phyloP scores from a whole-genome alignment of 1,284 basidiomycete species.

The Pyrrhoderma lamaoense region DNA sequence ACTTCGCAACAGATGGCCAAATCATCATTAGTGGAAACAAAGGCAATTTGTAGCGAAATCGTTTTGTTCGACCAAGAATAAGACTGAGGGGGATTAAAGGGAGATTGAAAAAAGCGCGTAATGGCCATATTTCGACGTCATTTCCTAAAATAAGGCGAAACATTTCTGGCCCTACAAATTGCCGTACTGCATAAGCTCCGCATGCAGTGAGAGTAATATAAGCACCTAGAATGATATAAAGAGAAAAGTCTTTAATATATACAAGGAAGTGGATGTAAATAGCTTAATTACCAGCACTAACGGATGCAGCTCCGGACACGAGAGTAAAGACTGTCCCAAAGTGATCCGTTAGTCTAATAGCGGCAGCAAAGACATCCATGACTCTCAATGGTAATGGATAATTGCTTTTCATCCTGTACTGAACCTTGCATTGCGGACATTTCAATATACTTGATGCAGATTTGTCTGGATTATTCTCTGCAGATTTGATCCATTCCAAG shows the following conservation, averaged over 20 bases:
- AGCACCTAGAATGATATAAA: neutral
- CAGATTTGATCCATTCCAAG: constrained; percentile 65
- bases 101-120: constrained; percentile 64
- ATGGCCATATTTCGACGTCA: constrained; percentile 61
- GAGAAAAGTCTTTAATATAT: constrained; percentile 29
- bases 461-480: constrained; percentile 46
- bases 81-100: constrained; percentile 53
- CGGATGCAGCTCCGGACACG: constrained; percentile 36
- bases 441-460: constrained; percentile 53
- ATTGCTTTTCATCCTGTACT: constrained; percentile 59
- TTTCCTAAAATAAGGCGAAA: constrained; percentile 53
- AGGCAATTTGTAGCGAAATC: constrained; percentile 40
- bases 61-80: constrained; percentile 47
- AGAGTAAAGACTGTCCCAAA: constrained; percentile 41
- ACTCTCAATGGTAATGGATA: constrained; percentile 44
- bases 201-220: constrained; percentile 45
- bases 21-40: constrained; percentile 52
- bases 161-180: constrained; percentile 61
- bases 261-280: constrained; percentile 24
- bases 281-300: constrained; percentile 33
- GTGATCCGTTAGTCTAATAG: constrained; percentile 42
- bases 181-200: constrained; percentile 62
- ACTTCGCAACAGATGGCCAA: constrained; percentile 51
- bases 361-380: constrained; percentile 41
- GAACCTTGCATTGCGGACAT: constrained; percentile 68